phyloP scores from a whole-genome alignment of 192 early-diverging fungal species.

The Linderina pennispora region DNA sequence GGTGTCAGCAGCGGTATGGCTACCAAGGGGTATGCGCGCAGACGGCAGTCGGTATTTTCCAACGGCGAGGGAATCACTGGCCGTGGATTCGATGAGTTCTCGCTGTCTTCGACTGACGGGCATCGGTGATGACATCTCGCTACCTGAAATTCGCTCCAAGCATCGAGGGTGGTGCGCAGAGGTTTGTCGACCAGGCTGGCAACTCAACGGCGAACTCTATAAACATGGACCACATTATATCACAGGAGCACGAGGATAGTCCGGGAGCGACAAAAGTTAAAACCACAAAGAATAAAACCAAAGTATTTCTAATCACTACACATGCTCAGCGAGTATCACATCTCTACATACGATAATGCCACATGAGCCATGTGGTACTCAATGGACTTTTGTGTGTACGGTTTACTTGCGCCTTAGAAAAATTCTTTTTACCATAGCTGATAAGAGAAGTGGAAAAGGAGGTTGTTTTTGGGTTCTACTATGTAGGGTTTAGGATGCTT shows the following conservation, averaged over 20 bases:
- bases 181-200: background rate
- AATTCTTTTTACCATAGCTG: too few species aligned
- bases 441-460: too few species aligned
- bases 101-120: too few species aligned
- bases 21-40: background rate
- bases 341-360: background rate
- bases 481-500: too few species aligned
- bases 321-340: too few species aligned
- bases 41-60: background rate
- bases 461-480: too few species aligned
- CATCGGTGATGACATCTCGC: background rate
- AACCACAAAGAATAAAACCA: background rate
- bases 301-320: background rate
- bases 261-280: background rate
- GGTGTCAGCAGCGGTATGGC: background rate
- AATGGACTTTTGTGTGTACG: conserved; percentile 16
- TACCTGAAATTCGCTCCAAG: background rate
- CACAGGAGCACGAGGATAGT: background rate
- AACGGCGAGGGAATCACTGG: background rate
- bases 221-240: background rate
- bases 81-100: background rate
- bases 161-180: background rate
- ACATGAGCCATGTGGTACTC: background rate
- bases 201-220: background rate
- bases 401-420: conserved; percentile 7